Evolutionary conservation across 1,284 basidiomycete genomes (phyloP), one percentile per base, ranked within the genome.

Genomic region (Leccinum cinnamomeum): DNA sequence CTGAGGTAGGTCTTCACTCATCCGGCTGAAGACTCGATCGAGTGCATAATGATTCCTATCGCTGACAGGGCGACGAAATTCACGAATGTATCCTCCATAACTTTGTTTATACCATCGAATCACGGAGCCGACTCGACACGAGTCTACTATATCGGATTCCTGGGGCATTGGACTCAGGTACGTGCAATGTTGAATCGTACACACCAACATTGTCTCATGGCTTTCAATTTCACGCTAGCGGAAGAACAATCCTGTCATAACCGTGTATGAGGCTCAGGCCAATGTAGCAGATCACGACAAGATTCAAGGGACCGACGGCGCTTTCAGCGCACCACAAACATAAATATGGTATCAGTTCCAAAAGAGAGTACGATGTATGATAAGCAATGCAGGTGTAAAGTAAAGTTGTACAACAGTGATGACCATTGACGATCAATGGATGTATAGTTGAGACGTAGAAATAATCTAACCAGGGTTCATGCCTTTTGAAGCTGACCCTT

Each of bases 241-340:
- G 56, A 91, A 87, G 72, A 78, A 78, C 37, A 82, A 86, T 64
- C 88, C 91, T 2, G 79, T 90, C 39, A 81, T 92, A 59, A 86
- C 90, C 0, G 87, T 93, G 7, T 94, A 94, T 68, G 91, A 94
- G 73, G 77, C 90, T 0, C 88, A 89, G 68, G 88, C 91, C 7
- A 93, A 91, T 65, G 76, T 88, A 33, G 90, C 90, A 2, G 91
- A 94, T 70, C 92, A 93, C 66, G 79, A 87, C 65, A 92, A 91
- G 76, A 89, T 93, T 59, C 84, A 84, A 67, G 91, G 91, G 14
- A 86, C 84, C 51, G 85, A 88, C 37, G 84, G 84, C 28, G 79
- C 77, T 63, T 81, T 84, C 71, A 84, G 76, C 67, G 72, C 79
- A 41, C 78, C 77, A 6, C 71, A 73, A 54, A 69, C 65, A 33